Base-by-base conservation (phyloP, 2,329 filamentous ascomycete species). In the Fusarium nygamai region DNA sequence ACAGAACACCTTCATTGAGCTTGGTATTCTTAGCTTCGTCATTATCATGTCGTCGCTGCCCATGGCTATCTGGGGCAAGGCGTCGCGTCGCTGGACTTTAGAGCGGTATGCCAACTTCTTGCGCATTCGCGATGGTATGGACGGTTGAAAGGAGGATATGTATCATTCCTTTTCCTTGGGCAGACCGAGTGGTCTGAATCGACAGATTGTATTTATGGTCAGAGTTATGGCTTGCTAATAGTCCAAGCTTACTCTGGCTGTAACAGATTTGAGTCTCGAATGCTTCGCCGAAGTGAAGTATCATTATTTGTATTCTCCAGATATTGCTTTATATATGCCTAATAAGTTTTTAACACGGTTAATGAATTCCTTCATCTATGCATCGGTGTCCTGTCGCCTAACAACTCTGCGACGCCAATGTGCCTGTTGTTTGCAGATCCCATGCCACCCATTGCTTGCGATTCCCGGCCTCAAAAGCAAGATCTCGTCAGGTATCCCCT, bases 11-110 rank as follows among this genome's bases (percentile, higher is more conserved):
- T 89, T 89, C 64, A 86, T 89, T 62, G 87, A 84, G 9, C 85
- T 89, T 24, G 87, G 85, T 0, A 84, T 86, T 7, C 73, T 90
- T 44, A 85, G 86, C 67, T 87, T 89, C 63, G 82, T 85, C 24
- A 85, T 88, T 51, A 82, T 89, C 54, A 83, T 86, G 79, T 80
- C 84, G 11, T 88, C 87, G 3, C 74, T 87, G 43, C 87, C 87
- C 3, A 89, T 90, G 88, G 87, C 88, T 53, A 78, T 85, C 20
- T 89, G 83, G 81, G 88, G 88, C 5, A 90, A 89, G 80, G 77
- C 75, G 6, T 85, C 82, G 54, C 81, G 88, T 20, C 80, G 84
- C 27, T 85, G 84, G 85, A 89, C 88, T 8, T 80, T 83, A 57
- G 76, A 77, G 27, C 80, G 85, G 61, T 88, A 88, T 67, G 74